Evolutionary conservation across 805 yeast genomes (phyloP), one percentile per base, ranked within the genome.

Genomic region (Cyberlindnera mississippiensis): DNA sequence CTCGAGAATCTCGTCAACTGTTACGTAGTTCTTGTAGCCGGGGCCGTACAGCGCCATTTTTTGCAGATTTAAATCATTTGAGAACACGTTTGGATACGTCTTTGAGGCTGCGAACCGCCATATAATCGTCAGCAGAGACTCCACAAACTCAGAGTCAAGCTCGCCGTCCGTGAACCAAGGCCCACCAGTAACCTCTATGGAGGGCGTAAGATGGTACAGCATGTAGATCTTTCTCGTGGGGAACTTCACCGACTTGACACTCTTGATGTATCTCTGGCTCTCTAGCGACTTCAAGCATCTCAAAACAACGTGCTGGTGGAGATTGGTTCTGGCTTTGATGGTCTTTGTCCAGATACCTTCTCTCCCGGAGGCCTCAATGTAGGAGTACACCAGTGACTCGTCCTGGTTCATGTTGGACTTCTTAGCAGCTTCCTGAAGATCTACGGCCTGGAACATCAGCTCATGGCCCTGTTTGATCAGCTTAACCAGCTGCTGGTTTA

Each of bases 91-190:
- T 4, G 97, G 96, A 57, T 71, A 85, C 1, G 96, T 77, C 52
- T 75, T 78, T 26, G 80, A 75, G 2, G 91, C 85, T 9, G 87
- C 81, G 62, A 69, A 91, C 51, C 93, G 72, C 96, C 97, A 93
- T 7, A 90, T 80, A 33, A 90, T 90, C 16, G 87, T 79, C 50
- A 87, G 63, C 41, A 93, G 66, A 36, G 88, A 79, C 51, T 87
- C 91, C 44, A 93, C 90, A 56, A 93, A 93, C 62, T 91, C 98
- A 3, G 88, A 80, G 60, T 93, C 99, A 43, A 93, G 71, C 63
- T 93, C 98, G 28, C 90, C 80, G 60, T 93, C 99, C 0, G 97
- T 89, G 60, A 90, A 93, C 99, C 99, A 93, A 4, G 98, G 98
- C 5, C 99, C 99, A 50, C 99, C 99, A 0, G 98, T 93, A 29